Percentiles rank a stretch among this genome's conserved stretches.
Conservation (phyloP, 768 basidiomycete species). For the Leucocoprinus birnbaumii region DNA sequence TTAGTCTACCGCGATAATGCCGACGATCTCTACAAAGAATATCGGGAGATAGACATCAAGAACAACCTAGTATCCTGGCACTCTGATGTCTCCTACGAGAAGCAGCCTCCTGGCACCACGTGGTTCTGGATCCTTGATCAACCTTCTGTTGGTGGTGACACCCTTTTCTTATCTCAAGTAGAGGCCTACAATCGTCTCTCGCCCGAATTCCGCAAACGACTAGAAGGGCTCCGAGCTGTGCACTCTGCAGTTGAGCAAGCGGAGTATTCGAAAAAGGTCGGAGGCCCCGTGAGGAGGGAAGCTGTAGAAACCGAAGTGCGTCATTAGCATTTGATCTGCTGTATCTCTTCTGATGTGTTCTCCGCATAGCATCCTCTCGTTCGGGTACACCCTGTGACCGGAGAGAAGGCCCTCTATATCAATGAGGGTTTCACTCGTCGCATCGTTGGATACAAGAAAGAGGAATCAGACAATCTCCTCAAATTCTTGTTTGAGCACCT, state of each 20-base stretch:
- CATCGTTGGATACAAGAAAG: conserved; percentile 50
- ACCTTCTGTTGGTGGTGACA: conserved; percentile 42
- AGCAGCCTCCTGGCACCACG: conserved; percentile 51
- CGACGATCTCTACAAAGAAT: conserved; percentile 40
- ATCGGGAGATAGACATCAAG: conserved; percentile 35
- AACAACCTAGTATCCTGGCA: conserved; percentile 45
- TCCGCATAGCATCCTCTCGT: conserved; percentile 46
- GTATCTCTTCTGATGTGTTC: not conserved
- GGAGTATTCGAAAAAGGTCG: conserved; percentile 39
- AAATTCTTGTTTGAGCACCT: conserved; percentile 55
- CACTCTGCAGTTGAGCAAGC: conserved; percentile 56
- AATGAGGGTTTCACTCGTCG: conserved; percentile 52
- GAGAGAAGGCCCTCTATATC: conserved; percentile 60
- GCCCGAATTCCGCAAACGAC: conserved; percentile 52
- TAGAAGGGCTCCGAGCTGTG: conserved; percentile 55
- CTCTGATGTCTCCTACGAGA: conserved; percentile 56
- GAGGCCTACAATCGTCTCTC: conserved; percentile 61
- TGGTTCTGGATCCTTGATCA: conserved; percentile 57
- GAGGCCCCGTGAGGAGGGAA: conserved; percentile 50
- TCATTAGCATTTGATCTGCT: not conserved
- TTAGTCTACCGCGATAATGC: conserved; percentile 50
- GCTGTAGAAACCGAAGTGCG: conserved; percentile 43
- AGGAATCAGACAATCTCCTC: conserved; percentile 45
- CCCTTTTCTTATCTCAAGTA: conserved; percentile 53
- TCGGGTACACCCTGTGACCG: conserved; percentile 57